Percentiles rank a stretch among this genome's conserved stretches.
Conservation (phyloP, 345 rosid genomes). For the Euclidium syriacum region DNA sequence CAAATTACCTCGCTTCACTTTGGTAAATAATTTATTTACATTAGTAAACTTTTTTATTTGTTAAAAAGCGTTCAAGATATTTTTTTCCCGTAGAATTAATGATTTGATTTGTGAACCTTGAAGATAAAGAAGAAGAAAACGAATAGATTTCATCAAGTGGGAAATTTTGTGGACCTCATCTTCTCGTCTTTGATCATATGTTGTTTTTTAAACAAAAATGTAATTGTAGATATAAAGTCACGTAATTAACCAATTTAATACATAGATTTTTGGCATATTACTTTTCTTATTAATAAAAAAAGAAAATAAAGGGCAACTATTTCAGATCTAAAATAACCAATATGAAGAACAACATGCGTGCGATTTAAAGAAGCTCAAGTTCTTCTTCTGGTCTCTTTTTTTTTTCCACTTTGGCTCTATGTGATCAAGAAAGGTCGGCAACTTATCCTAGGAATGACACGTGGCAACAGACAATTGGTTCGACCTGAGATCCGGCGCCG, state of each 20-base stretch:
- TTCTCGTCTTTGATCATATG: slow-evolving; percentile 20
- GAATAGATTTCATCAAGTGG: slow-evolving; percentile 24
- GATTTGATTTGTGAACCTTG: neutral
- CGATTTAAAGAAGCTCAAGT: slow-evolving; percentile 14
- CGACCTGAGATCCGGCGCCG: slow-evolving; percentile 23
- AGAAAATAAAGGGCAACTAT: neutral
- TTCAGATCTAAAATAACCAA: neutral
- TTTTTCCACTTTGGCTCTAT: slow-evolving; percentile 24
- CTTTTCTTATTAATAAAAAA: neutral
- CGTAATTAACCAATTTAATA: slow-evolving; percentile 3
- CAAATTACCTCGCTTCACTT: no score
- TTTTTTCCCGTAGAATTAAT: neutral
- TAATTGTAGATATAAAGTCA: slow-evolving; percentile 10
- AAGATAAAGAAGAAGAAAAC: slow-evolving; percentile 19
- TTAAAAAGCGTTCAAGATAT: neutral
- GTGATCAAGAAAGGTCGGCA: slow-evolving; percentile 27
- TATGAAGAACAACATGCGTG: slow-evolving; percentile 15
- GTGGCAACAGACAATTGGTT: slow-evolving; percentile 10
- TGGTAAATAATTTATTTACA: no score
- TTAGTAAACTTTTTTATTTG: neutral
- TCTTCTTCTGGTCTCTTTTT: slow-evolving; percentile 19
- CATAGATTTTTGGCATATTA: neutral
- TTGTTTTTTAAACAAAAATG: neutral
- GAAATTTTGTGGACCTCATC: slow-evolving; percentile 22
- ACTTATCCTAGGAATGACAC: slow-evolving; percentile 26